Base-by-base conservation (phyloP, 1,139 yeast genomes). In the Nakaseomyces delphensis region DNA sequence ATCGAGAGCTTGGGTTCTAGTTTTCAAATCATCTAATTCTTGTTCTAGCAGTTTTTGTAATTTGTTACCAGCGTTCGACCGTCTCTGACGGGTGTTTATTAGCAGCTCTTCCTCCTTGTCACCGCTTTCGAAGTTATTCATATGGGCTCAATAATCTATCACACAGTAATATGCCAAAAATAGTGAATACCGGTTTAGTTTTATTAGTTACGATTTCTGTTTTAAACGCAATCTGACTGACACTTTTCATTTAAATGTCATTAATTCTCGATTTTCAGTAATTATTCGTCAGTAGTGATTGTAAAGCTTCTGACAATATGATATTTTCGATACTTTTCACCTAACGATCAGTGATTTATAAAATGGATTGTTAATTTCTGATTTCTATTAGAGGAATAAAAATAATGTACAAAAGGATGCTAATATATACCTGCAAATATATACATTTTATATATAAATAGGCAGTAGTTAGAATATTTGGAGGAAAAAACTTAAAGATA, bases 61-160 rank as follows among this genome's bases (percentile, higher is more conserved):
- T 45, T 93, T 70, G 42, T 86, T 82, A 9, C 99, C 99, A 1
- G 98, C 98, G 64, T 91, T 91, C 40, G 86, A 65, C 42, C 99
- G 77, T 50, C 87, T 72, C 45, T 78, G 67, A 48, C 96, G 73
- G 4, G 93, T 80, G 11, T 33, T 33, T n/a, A 33, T 33, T 4
- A 33, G 27, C 13, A 33, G 27, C 38, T 51, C 55, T 5, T 43
- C 47, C 14, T 46, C 53, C 28, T 43, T 39, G 19, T 31, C 33
- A 18, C 45, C 45, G 15, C 43, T 28, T 19, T 38, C 45, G 11
- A 41, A 39, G 3, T 37, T 44, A 38, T 42, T 42, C 47, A 45
- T n/a, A n/a, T n/a, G n/a, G n/a, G n/a, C n/a, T n/a, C n/a, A n/a
- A n/a, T n/a, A n/a, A n/a, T n/a, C n/a, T n/a, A n/a, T n/a, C n/a